Percentiles rank a stretch among this genome's conserved stretches.
Evolutionary conservation across 345 rosid genomes (phyloP).

Genomic region (Arabis alpina): DNA sequence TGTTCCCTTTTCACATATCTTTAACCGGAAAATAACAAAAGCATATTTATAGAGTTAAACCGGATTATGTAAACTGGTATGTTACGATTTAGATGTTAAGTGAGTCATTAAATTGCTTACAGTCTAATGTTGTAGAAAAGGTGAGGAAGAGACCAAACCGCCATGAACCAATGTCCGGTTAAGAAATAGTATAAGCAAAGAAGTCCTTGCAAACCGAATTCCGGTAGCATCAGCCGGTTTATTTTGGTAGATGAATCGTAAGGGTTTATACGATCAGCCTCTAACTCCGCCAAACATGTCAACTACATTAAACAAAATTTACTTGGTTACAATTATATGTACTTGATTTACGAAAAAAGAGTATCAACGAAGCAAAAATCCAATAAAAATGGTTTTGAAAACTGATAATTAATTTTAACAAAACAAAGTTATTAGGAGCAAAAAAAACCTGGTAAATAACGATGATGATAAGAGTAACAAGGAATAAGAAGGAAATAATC

Average conservation of each 20-base stretch:
- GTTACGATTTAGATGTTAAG: background rate
- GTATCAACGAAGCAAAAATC: background rate
- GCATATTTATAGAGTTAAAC: background rate
- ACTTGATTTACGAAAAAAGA: background rate
- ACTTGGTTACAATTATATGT: too few relatives aligned
- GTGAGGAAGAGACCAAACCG: constrained; percentile 56
- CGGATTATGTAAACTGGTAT: background rate
- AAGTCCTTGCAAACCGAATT: constrained; percentile 61
- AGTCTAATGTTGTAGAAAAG: constrained; percentile 63
- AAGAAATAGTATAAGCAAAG: constrained; percentile 55
- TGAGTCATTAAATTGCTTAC: constrained; percentile 46
- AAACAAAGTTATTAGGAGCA: background rate
- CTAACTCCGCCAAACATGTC: constrained; percentile 74
- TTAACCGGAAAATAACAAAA: constrained; percentile 32
- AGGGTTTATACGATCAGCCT: constrained; percentile 70
- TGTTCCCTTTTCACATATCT: constrained; percentile 64
- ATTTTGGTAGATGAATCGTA: constrained; percentile 69
- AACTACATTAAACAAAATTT: constrained; percentile 61
- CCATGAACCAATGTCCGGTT: constrained; percentile 79
- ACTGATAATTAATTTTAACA: background rate
- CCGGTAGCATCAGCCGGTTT: constrained; percentile 63
- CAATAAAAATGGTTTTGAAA: too few relatives aligned
- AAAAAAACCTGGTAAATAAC: constrained; percentile 74
- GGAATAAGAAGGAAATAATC: constrained; percentile 77
- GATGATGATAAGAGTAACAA: constrained; percentile 66